Evolutionary conservation across 495 filamentous ascomycete genomes (phyloP).

Genomic region (Aspergillus haitiensis): DNA sequence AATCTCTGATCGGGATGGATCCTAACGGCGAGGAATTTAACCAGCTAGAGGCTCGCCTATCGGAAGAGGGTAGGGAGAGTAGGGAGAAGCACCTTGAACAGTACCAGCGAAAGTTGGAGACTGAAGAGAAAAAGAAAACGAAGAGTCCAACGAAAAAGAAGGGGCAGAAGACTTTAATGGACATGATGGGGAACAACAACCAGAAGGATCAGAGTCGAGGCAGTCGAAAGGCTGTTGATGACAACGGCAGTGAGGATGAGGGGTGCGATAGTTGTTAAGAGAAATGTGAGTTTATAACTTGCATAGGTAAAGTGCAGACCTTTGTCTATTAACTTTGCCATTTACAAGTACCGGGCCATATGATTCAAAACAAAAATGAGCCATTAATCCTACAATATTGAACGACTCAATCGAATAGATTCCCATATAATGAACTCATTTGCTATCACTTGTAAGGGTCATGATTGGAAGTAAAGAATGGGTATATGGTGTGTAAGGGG

Average conservation of each 20-base stretch:
- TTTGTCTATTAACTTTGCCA: not conserved
- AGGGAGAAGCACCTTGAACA: constrained; percentile 73
- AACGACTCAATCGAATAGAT: not conserved
- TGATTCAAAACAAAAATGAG: not conserved
- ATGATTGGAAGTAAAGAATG: not conserved
- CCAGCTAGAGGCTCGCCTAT: constrained; percentile 59
- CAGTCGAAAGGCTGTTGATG: constrained; percentile 9
- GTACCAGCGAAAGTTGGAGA: constrained; percentile 67
- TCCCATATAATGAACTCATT: not conserved
- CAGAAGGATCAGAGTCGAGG: constrained; percentile 16
- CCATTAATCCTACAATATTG: not conserved
- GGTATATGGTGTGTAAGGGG: constrained; percentile 16
- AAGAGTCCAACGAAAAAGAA: constrained; percentile 25
- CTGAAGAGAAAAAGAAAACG: constrained; percentile 56
- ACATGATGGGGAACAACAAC: constrained; percentile 35
- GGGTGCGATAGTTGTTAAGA: constrained; percentile 25
- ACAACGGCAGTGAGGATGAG: constrained; percentile 22
- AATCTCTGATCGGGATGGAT: constrained; percentile 83
- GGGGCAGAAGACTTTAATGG: constrained; percentile 44
- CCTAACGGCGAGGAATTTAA: constrained; percentile 67
- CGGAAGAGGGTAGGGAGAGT: constrained; percentile 67
- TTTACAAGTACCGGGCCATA: not conserved
- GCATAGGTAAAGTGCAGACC: no score
- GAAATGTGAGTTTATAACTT: not conserved
- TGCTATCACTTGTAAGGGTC: not conserved